Evolutionary conservation across 164 flowering plant genomes (phyloP).

Genomic region (Pachysandra terminalis): DNA sequence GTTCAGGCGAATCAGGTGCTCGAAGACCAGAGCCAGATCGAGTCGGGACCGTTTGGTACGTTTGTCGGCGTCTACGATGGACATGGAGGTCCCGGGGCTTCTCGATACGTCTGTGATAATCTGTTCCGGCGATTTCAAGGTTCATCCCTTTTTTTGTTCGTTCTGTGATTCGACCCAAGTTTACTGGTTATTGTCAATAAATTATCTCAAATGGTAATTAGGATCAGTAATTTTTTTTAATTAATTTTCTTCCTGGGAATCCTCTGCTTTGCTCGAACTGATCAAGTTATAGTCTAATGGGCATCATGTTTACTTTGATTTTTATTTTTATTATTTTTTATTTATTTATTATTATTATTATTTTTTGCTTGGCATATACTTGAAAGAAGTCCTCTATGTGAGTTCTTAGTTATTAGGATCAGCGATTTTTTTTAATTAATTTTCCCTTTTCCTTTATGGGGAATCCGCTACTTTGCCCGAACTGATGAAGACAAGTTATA

Average conservation of each 20-base stretch:
- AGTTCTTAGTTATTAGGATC: too few relatives aligned
- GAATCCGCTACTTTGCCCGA: too few relatives aligned
- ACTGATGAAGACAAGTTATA: too few relatives aligned
- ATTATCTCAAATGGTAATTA: too few relatives aligned
- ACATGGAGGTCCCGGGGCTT: conserved; percentile 67
- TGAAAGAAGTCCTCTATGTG: too few relatives aligned
- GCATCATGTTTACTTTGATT: too few relatives aligned
- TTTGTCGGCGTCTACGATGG: conserved; percentile 84
- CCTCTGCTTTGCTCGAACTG: too few relatives aligned
- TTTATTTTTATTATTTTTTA: too few relatives aligned
- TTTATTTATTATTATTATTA: too few relatives aligned
- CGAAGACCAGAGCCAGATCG: conserved; percentile 79
- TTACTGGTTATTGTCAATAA: too few relatives aligned
- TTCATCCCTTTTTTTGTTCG: conserved; percentile 11
- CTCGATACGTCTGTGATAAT: conserved; percentile 60
- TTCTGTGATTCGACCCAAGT: too few relatives aligned
- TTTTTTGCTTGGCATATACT: too few relatives aligned
- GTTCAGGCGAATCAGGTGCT: conserved; percentile 71
- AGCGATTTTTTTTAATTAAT: background rate
- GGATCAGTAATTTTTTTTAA: background rate
- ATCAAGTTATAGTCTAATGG: background rate
- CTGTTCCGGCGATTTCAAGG: conserved; percentile 61
- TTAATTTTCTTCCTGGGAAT: background rate
- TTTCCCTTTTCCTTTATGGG: background rate
- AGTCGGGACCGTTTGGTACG: conserved; percentile 62